Evolutionary conservation across 116 monocot genomes (phyloP), one percentile per base, ranked within the genome.

Genomic region (Papilionanthe hybrid): DNA sequence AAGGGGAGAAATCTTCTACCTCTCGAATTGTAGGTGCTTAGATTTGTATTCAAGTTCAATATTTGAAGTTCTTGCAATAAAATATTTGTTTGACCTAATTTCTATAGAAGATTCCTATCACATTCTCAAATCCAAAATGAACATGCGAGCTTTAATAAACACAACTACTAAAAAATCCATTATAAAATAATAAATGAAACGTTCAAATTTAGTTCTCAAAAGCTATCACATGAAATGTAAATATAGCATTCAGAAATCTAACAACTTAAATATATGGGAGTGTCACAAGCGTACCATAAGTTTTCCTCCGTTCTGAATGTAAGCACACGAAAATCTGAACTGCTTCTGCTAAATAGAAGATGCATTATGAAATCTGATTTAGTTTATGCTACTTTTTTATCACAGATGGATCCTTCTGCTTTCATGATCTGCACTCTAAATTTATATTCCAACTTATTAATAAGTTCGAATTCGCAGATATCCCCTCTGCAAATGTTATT

Each of bases 401-500:
- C 69, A 69, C 32, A 69, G 30, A 37, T 69, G 32, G 69, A 32
- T 69, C 12, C 37, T 69, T 28, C 15, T 48, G 47, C 65, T 47
- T 81, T 81, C 25, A 15, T 72, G 57, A 65, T 28, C 18, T 66
- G 68, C 50, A 79, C 69, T 19, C 25, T 22, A 50, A 79, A 48
- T 19, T 25, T 49, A 12, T 9, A 43, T 69, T 79, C 71, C 18
- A 10, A 29, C 68, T 69, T 47, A 11, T 49, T 41, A 29, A 66
- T 17, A 30, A 50, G 69, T 19, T 81, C 76, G 9, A 81, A 65
- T 20, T 81, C 30, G 47, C 65, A 75, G 27, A 19, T 47, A 63
- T 81, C 67, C 19, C 81, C 81, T 73, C 11, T 7, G n/a, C 37
- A 29, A 32, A 78, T 72, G 45, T 58, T 73, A 81, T 72, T 85